phyloP scores from a whole-genome alignment of 805 yeast species.

The Candida tibetensis region DNA sequence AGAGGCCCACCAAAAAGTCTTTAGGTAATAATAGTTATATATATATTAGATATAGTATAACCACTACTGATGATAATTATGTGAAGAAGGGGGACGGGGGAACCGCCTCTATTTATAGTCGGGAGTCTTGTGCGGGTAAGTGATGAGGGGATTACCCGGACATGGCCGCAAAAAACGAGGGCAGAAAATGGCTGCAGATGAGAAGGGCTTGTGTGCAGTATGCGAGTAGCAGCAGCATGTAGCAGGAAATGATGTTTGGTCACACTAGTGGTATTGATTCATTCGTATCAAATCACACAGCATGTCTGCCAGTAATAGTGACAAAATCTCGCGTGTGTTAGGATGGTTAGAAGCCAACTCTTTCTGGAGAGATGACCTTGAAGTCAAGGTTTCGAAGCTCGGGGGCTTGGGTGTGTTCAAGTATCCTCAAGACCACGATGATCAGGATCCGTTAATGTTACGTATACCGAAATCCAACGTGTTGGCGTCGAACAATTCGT shows the following conservation, averaged over 20 bases:
- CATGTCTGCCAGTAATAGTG: conserved; percentile 9
- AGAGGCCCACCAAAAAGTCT: conserved; percentile 44
- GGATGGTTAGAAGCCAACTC: conserved; percentile 60
- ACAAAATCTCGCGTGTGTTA: conserved; percentile 10
- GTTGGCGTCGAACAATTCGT: conserved; percentile 56
- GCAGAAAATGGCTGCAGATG: neutral
- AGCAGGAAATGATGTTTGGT: neutral
- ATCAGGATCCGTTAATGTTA: conserved; percentile 39
- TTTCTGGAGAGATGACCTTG: conserved; percentile 51
- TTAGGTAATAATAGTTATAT: conserved; percentile 55
- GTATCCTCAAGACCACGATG: conserved; percentile 25
- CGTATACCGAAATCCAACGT: conserved; percentile 62
- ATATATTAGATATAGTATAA: conserved; percentile 70
- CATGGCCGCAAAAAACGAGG: neutral
- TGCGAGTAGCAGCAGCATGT: too few species aligned
- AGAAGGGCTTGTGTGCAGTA: neutral
- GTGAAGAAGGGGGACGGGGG: conserved; percentile 33
- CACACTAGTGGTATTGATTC: too few species aligned
- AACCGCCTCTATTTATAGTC: conserved; percentile 26
- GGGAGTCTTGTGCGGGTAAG: conserved; percentile 6
- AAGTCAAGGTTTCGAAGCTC: conserved; percentile 42
- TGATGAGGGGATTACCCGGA: conserved; percentile 11
- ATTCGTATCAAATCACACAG: too few species aligned
- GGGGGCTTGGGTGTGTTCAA: conserved; percentile 79
- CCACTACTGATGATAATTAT: conserved; percentile 70